These are phyloP conservation scores for Pichia rugopelliculosa DNA, from an alignment of 805 yeast genomes.

Conservation along the genomic window DNA sequence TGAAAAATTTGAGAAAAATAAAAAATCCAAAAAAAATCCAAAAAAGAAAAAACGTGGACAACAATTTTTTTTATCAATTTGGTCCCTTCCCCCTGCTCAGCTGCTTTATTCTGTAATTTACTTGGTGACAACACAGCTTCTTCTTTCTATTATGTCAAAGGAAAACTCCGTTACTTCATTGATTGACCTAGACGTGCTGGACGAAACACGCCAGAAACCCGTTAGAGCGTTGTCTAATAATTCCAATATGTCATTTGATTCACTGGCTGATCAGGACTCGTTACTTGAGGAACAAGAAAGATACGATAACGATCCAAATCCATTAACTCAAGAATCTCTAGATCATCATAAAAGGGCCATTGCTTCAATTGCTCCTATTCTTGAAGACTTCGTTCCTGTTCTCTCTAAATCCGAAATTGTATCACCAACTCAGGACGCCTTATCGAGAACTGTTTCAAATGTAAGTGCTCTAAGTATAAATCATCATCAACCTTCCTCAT, in stretches of 20 bases:
- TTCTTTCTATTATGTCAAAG: background rate
- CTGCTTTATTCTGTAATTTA: background rate
- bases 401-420: conserved; percentile 40
- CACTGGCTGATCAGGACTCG: background rate
- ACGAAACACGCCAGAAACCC: background rate
- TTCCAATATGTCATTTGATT: conserved; percentile 13
- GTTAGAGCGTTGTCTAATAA: conserved; percentile 17
- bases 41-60: background rate
- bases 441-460: conserved; percentile 28
- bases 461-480: conserved; percentile 26
- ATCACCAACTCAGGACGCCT: conserved; percentile 25
- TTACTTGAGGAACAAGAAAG: conserved; percentile 16
- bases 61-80: background rate
- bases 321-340: conserved; percentile 27
- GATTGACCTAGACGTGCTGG: no score
- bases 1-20: background rate
- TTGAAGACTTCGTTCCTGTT: conserved; percentile 64
- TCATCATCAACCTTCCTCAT: conserved; percentile 8
- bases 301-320: conserved; percentile 19
- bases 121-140: background rate
- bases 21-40: background rate
- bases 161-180: background rate
- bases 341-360: conserved; percentile 49
- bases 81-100: no score
- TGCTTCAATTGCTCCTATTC: conserved; percentile 73